Base-by-base conservation (phyloP, 2,329 filamentous ascomycete species). In the Aspergillus latus region DNA sequence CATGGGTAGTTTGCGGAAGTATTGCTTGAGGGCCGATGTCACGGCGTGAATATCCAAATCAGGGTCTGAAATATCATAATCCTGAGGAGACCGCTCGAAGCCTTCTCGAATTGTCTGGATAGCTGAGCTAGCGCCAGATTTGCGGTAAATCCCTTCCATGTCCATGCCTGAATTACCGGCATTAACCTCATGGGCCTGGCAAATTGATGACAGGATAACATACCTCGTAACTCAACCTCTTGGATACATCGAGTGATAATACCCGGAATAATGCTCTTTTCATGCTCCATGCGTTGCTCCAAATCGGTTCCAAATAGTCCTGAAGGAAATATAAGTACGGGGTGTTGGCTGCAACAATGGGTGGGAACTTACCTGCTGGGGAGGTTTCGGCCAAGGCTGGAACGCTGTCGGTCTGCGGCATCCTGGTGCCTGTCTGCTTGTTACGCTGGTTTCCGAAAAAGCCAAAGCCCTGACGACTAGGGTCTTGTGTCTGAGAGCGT, bases 121-220 rank as follows among this genome's bases (percentile, higher is more conserved):
- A 72, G 95, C 91, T 7, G 90, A 91, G 66, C 89, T 92, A 63
- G 92, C 94, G 56, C 94, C 94, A 49, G 92, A 96, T 81, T 99
- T 99, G 68, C 94, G 87, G 77, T 99, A 99, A 66, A 99, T 96
- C 60, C 94, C 94, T 76, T 97, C 94, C 64, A 95, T 85, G 67
- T 97, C 92, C 90, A 99, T 96, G 45, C 81, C 80, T 82, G 55
- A 43, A 34, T 9, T 28, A 21, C 11, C 10, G 9, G n/a, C 16
- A 36, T 68, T 60, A 66, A 62, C 44, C 52, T 42, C 2, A 5
- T 26, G 21, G 21, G 21, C 13, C 45, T 39, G 5, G 6, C 13
- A 40, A 54, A 47, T n/a, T 3, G 43, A 21, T 3, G 29, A 30
- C 51, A 11, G 36, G 9, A 32, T 45, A 52, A 62, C 74, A 51